Base-by-base conservation (phyloP, 2,329 filamentous ascomycete genomes). In the Fusarium sambucinum region DNA sequence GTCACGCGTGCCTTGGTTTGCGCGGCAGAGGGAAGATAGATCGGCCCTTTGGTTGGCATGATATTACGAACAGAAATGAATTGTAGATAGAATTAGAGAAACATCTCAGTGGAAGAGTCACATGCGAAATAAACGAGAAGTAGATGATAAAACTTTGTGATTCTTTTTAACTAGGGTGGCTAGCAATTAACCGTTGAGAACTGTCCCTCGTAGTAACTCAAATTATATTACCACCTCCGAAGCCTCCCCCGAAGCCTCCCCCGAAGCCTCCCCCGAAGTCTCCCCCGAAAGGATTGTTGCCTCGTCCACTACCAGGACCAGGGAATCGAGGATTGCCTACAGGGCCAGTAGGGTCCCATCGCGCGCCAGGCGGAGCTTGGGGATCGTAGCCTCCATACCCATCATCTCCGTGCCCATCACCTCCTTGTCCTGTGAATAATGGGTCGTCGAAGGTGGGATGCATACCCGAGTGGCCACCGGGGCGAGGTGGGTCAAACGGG, bases 401-500 rank as follows among this genome's bases (percentile, higher is more conserved):
- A 0, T 82, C 83, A 14, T 55, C 51, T 30, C 79, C 78, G 14
- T 79, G 81, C 2, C 79, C 78, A 9, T 27, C 8, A 16, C 58
- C 51, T 33, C 79, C 78, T 16, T 79, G 81, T 2, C 79, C 78
- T 12, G 82, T 82, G 76, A 97, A 97, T 47, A 97, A 79, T 9
- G 93, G 93, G 75, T 98, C 94, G 73, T 97, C 93, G 77, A 97
- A 96, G 0, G 94, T 97, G 1, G 96, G 96, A 79, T 97, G 92
- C 96, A 99, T 99, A 1, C 96, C 96, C 14, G 91, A 89, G 13
- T 86, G 86, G 21, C 89, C 86, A 16, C 88, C 87, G 1, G 84
- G 83, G n/a, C 84, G 81, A 23, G 84, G 81, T 3, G 27, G 27
- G 8, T 27, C 8, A 9, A 27, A 7, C 3, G 27, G 27, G 8